A percentile compares a stretch with the other conserved stretches of the same genome.
phyloP scores from a whole-genome alignment of 306 rosid genomes.

The Trichosanthes truncata region DNA sequence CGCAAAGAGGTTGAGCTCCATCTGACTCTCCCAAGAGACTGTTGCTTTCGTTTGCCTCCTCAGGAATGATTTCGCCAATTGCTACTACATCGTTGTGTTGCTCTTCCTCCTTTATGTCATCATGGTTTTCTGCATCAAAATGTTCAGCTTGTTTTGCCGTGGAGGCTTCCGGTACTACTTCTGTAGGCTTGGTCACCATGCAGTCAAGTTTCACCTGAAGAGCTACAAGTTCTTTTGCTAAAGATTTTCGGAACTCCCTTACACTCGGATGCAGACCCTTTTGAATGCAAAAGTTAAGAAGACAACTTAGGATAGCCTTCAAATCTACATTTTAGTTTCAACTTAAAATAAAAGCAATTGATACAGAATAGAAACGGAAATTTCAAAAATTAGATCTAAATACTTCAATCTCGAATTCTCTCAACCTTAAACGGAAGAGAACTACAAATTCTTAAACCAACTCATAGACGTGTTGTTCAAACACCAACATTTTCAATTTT shows the following conservation, averaged over 20 bases:
- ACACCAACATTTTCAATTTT: not conserved
- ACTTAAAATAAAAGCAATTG: not conserved
- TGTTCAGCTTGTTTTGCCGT: constrained; percentile 10
- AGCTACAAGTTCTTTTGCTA: constrained; percentile 64
- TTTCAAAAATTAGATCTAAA: not conserved
- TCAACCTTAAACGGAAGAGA: not conserved
- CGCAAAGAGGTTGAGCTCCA: not conserved
- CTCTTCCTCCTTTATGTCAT: constrained; percentile 6
- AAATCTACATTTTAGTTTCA: not conserved
- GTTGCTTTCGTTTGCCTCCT: not conserved
- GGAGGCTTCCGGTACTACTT: not conserved
- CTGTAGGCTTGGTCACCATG: constrained; percentile 17
- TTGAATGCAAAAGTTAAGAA: not conserved
- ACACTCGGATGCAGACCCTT: constrained; percentile 60
- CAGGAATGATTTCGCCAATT: constrained; percentile 3
- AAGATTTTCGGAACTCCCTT: constrained; percentile 66
- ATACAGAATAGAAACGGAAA: not conserved
- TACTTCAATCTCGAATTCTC: not conserved
- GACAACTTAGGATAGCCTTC: not conserved
- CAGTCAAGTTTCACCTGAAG: constrained; percentile 71
- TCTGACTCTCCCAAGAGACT: not conserved
- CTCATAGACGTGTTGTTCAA: not conserved
- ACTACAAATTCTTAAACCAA: not conserved
- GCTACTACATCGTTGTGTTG: not conserved
- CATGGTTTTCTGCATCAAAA: not conserved